These are phyloP conservation scores for Rhodomyrtus tomentosa DNA, from an alignment of 345 rosid genomes.

Conservation along the genomic window DNA sequence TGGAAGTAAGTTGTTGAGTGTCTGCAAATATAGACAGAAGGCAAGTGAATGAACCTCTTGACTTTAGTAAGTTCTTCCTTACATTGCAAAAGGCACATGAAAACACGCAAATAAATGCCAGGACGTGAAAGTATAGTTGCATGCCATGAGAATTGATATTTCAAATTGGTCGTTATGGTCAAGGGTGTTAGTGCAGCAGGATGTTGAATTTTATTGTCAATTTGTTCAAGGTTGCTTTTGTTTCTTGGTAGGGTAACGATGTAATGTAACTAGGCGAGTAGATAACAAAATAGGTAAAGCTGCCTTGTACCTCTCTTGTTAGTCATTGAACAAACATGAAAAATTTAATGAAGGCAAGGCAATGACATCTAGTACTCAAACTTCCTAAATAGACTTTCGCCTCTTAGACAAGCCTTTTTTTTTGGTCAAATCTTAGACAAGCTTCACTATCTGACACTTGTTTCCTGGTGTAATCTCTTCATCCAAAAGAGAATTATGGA, in stretches of 20 bases:
- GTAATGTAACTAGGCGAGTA: not conserved
- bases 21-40: not conserved
- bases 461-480: not conserved
- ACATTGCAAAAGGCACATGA: not conserved
- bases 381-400: not conserved
- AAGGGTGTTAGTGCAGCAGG: not conserved
- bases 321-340: not conserved
- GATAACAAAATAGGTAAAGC: not conserved
- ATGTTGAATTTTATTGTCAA: not conserved
- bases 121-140: not conserved
- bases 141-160: not conserved
- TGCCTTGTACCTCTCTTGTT: not conserved
- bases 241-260: not conserved
- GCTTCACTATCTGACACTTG: not conserved
- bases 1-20: conserved; percentile 26
- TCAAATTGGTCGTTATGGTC: not conserved
- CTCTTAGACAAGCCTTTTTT: not conserved
- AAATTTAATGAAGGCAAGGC: not conserved
- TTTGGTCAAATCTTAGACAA: not conserved
- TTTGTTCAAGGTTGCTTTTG: not conserved
- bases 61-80: not conserved
- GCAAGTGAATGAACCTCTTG: not conserved
- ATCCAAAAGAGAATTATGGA: not conserved
- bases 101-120: not conserved
- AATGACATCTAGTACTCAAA: not conserved